Evolutionary conservation across 2,329 filamentous ascomycete genomes (phyloP).

Genomic region (Pseudocercospora crystallina): DNA sequence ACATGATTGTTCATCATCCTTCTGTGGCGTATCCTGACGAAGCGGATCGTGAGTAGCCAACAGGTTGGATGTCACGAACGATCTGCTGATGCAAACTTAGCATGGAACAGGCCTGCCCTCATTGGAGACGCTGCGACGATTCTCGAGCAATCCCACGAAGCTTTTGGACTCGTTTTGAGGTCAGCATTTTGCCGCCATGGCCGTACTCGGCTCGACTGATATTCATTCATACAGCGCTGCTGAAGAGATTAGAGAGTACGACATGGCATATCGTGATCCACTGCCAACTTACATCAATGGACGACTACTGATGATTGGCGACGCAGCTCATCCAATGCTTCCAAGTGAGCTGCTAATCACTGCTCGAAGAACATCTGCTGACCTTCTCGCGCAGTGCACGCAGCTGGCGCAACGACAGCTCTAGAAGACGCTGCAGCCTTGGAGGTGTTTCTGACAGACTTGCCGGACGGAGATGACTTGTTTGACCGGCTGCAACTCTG

Average conservation of each 20-base stretch:
- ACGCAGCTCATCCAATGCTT: slow-evolving; percentile 14
- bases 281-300: background rate
- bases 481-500: slow-evolving; percentile 1
- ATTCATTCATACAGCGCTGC: background rate
- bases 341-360: background rate
- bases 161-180: too few species aligned
- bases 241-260: background rate
- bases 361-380: too few species aligned
- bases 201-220: background rate
- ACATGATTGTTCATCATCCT: too few species aligned
- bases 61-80: too few species aligned
- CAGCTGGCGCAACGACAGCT: background rate
- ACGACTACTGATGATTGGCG: slow-evolving; percentile 9
- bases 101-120: too few species aligned
- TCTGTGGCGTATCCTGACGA: too few species aligned
- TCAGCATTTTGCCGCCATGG: too few species aligned
- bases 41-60: too few species aligned
- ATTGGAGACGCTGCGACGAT: background rate
- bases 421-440: slow-evolving; percentile 8
- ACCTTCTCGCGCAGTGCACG: background rate
- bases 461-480: background rate
- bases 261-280: slow-evolving; percentile 1
- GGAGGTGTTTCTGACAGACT: background rate
- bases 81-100: too few species aligned
- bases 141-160: too few species aligned